phyloP scores from a whole-genome alignment of 495 filamentous ascomycete genomes.

The Tuber melanosporum region DNA sequence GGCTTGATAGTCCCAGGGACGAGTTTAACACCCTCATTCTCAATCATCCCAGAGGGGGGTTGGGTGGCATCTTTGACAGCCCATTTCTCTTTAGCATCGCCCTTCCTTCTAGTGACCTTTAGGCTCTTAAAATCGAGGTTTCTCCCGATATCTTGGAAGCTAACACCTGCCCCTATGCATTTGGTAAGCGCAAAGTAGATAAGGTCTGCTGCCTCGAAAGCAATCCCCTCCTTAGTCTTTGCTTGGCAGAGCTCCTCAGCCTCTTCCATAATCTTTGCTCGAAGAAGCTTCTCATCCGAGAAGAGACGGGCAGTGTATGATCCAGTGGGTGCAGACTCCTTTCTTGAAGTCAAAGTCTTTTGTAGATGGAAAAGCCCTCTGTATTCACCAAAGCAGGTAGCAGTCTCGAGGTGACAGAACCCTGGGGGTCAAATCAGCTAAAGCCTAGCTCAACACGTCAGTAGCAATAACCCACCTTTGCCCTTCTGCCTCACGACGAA shows the following conservation, averaged over 20 bases:
- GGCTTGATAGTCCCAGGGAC: constrained; percentile 40
- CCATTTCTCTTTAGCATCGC: constrained; percentile 88
- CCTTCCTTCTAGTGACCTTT: constrained; percentile 84
- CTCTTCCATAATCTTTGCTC: constrained; percentile 98
- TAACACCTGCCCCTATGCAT: constrained; percentile 74
- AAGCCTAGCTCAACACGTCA: background rate
- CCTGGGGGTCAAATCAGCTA: constrained; percentile 47
- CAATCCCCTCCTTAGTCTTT: constrained; percentile 68
- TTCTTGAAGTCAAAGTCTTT: constrained; percentile 72
- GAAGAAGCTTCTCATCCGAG: constrained; percentile 76
- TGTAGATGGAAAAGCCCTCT: constrained; percentile 75
- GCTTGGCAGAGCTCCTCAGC: constrained; percentile 89
- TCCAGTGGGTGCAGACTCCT: constrained; percentile 70
- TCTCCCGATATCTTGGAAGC: constrained; percentile 75
- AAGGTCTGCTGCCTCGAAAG: constrained; percentile 90
- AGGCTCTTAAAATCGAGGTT: constrained; percentile 90
- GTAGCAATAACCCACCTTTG: constrained; percentile 47
- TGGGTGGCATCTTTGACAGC: constrained; percentile 70
- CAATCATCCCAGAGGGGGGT: constrained; percentile 39
- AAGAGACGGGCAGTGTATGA: constrained; percentile 93
- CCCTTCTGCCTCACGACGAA: constrained; percentile 88
- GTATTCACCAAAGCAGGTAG: constrained; percentile 84
- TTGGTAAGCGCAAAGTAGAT: constrained; percentile 93
- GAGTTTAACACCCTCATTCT: constrained; percentile 45
- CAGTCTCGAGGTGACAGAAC: constrained; percentile 90